These are phyloP conservation scores for Sinapis alba DNA, from an alignment of 441 rosid genomes.

Conservation along the genomic window DNA sequence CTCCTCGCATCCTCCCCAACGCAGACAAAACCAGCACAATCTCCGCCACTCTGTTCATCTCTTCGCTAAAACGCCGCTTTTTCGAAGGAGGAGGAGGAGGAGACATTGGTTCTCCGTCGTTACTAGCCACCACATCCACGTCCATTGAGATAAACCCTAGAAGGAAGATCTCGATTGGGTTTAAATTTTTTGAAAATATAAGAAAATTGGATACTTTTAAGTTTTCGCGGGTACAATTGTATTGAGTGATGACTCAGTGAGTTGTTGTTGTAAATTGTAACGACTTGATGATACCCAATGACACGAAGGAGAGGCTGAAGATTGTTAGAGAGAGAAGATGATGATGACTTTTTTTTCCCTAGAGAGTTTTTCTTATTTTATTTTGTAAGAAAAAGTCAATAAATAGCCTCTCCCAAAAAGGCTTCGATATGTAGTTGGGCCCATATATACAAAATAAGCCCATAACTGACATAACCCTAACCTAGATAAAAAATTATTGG, in stretches of 20 bases:
- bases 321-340: constrained; percentile 5
- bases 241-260: not conserved
- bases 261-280: constrained; percentile 7
- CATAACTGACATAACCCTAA: not conserved
- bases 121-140: constrained; percentile 33
- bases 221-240: constrained; percentile 45
- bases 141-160: constrained; percentile 40
- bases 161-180: not conserved
- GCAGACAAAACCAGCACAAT: constrained; percentile 80
- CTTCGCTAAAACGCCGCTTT: constrained; percentile 41
- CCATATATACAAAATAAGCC: not conserved
- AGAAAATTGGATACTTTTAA: not conserved
- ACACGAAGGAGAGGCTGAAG: not conserved
- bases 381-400: not conserved
- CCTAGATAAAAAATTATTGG: not conserved
- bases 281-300: constrained; percentile 3
- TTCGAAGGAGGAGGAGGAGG: constrained; percentile 42
- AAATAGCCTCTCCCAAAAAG: not conserved
- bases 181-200: constrained; percentile 16
- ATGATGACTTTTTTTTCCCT: not conserved
- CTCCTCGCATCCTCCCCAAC: constrained; percentile 76
- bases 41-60: constrained; percentile 75
- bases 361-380: not conserved
- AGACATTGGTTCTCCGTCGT: not conserved
- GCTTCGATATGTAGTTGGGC: not conserved